Evolutionary conservation across 371 early-diverging fungal species (phyloP), one percentile per base, ranked within the genome.

Genomic region (Zychaea mexicana): DNA sequence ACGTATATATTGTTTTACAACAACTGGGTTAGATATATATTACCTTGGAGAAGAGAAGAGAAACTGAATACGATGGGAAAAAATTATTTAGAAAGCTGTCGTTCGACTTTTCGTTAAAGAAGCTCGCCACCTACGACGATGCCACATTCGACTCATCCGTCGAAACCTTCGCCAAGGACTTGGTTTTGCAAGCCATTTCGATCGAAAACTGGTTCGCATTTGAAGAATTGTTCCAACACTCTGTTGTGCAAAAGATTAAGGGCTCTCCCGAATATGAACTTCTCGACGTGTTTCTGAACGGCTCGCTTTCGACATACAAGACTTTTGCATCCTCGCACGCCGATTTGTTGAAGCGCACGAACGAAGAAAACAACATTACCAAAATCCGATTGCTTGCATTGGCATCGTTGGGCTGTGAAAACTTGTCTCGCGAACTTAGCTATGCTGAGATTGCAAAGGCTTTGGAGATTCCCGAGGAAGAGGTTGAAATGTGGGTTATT

Each of bases 401-500:
- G 53, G 94, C 94, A 9, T 86, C 89, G 42, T 74, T 95, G 52
- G 94, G 94, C 26, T 88, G 92, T 7, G 84, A 86, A 66, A 85
- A 89, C 69, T 77, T 93, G 52, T 78, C 87, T 31, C 77, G 84
- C 46, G 87, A 86, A 62, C 76, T 97, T 69, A 75, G 88, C 52
- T 96, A 94, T 74, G 70, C 71, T 54, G 82, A 84, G 22, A 88
- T 97, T 58, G 89, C 94, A 52, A 78, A 82, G 53, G 88, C 85
- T 7, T 79, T 96, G 53, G 88, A 88, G 64, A 87, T 96, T 55
- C 75, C 82, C 10, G 89, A 87, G 61, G 87, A 82, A n/a, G 94
- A 95, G 39, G 94, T 96, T 7, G 96, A 96, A 79, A 76, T 94
- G 84, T 94, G 94, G 94, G 90, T 95, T 22, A 95, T 97, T 76